Evolutionary conservation across 768 basidiomycete genomes (phyloP).

Genomic region (Leccinum fibrillosum): DNA sequence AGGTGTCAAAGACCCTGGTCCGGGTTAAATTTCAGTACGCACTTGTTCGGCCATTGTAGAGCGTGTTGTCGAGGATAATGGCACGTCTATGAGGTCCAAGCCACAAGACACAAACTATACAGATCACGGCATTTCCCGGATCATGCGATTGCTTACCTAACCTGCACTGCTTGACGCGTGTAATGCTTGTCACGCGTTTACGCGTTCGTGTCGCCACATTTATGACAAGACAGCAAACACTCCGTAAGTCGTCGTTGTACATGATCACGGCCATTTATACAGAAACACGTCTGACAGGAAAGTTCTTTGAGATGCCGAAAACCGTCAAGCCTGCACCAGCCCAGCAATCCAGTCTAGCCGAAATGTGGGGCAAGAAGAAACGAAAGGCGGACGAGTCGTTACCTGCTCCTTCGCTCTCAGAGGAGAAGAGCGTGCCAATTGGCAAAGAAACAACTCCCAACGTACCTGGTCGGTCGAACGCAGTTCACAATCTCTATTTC

Average conservation of each 20-base stretch:
- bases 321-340: constrained; percentile 61
- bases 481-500: neutral
- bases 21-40: constrained; percentile 14
- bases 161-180: neutral
- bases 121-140: constrained; percentile 36
- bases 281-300: constrained; percentile 42
- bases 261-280: neutral
- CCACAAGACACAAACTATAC: constrained; percentile 41
- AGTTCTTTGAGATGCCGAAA: constrained; percentile 74
- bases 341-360: constrained; percentile 75
- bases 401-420: constrained; percentile 19
- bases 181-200: constrained; percentile 26
- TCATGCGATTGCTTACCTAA: neutral
- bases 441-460: constrained; percentile 1
- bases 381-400: constrained; percentile 21
- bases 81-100: constrained; percentile 22
- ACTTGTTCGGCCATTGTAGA: constrained; percentile 63
- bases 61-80: constrained; percentile 10
- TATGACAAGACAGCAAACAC: constrained; percentile 75
- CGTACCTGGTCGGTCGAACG: constrained; percentile 11
- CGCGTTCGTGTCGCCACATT: constrained; percentile 13
- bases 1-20: neutral
- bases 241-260: constrained; percentile 42
- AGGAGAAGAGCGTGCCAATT: constrained; percentile 22
- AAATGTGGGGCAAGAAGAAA: constrained; percentile 61